phyloP scores from a whole-genome alignment of 164 flowering plant species.

The Santalum album region DNA sequence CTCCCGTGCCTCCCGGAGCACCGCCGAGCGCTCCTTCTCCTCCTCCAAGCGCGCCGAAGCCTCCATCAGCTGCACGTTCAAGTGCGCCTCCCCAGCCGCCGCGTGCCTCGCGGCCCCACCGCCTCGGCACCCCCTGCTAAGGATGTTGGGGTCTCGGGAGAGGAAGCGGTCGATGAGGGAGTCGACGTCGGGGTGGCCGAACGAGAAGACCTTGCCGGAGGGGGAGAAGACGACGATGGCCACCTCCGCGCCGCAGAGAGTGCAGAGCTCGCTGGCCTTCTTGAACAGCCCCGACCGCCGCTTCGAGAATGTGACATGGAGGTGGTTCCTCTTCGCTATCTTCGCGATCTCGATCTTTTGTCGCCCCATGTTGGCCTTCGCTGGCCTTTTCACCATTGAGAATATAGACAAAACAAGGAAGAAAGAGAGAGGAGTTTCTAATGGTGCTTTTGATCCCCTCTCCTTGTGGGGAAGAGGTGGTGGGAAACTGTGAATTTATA shows the following conservation, averaged over 20 bases:
- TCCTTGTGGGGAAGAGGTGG: too few species aligned
- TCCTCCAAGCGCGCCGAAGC: slow-evolving; percentile 29
- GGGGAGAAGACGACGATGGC: slow-evolving; percentile 71
- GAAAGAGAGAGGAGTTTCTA: background rate
- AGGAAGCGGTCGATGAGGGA: slow-evolving; percentile 33
- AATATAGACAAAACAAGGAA: too few species aligned
- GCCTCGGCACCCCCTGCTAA: too few species aligned
- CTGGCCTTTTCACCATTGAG: slow-evolving; percentile 33
- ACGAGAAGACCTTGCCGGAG: slow-evolving; percentile 50
- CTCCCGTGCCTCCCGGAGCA: slow-evolving; percentile 13
- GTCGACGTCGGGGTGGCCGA: slow-evolving; percentile 56
- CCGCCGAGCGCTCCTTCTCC: slow-evolving; percentile 41
- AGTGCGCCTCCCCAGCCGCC: slow-evolving; percentile 17
- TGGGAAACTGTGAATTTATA: too few species aligned
- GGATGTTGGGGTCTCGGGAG: slow-evolving; percentile 5
- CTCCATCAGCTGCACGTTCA: slow-evolving; percentile 34
- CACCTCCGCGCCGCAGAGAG: slow-evolving; percentile 56
- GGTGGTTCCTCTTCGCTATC: slow-evolving; percentile 26
- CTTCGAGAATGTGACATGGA: slow-evolving; percentile 73
- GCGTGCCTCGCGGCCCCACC: background rate
- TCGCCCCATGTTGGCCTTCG: slow-evolving; percentile 42
- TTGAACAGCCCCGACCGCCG: slow-evolving; percentile 67
- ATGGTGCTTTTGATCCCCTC: too few species aligned
- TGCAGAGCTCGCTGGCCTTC: slow-evolving; percentile 73
- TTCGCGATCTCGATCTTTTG: slow-evolving; percentile 52